Evolutionary conservation across 2,329 filamentous ascomycete genomes (phyloP), one percentile per base, ranked within the genome.

Genomic region (Penicillium sp.): DNA sequence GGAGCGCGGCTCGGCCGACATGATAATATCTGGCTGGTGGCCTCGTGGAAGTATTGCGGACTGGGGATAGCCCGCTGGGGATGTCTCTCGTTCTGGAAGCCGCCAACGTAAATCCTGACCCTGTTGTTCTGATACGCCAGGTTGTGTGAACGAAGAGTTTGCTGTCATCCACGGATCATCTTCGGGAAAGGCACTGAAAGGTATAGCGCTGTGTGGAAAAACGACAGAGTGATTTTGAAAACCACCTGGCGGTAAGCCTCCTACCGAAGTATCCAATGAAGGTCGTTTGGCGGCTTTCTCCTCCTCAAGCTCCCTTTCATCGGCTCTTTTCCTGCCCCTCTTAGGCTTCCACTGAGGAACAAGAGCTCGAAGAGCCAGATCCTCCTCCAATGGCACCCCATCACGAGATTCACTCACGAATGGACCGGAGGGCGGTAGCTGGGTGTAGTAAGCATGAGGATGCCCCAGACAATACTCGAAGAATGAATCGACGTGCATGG

Each of bases 401-500:
- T 96, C 93, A 45, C 93, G 85, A 16, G 86, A 85, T 31, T 84
- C 81, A 26, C 84, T 83, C 35, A 88, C 80, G 2, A 88, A 85
- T 53, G 87, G 84, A 29, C 84, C 79, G 14, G 83, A 81, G 6
- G 82, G 78, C 0, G 92, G 92, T 25, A 96, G 83, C 35, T 91
- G 85, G 16, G 84, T 87, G 79, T 89, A 96, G 74, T 97, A 97
- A 0, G 85, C 77, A 73, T 96, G 92, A 26, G 84, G 79, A 62
- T 92, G 92, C 49, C 87, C 86, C 61, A 93, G 82, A 21, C 96
- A 85, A 72, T 92, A 97, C 72, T 96, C 92, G 69, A 96, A 97
- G 72, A 97, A 97, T 11, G 92, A 90, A 79, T 96, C 91, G 52
- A 96, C 87, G 72, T 96, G 93, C 89, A 96, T 93, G 5, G 92